These are phyloP conservation scores for Cystobasidiaceae sp. DNA, from an alignment of 1,284 basidiomycete species.

Conservation along the genomic window DNA sequence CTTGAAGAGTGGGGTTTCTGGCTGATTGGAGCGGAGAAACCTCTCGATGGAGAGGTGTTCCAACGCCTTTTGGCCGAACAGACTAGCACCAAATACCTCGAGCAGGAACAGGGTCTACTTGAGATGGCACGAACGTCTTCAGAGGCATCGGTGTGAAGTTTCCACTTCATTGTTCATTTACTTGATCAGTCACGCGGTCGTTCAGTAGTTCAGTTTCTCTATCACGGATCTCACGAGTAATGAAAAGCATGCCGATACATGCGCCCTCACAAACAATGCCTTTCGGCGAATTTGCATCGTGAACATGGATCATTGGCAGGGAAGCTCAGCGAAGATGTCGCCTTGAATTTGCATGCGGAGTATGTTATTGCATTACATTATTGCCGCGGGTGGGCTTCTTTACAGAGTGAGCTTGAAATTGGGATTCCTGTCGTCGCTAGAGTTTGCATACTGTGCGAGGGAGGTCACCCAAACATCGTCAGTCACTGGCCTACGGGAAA, in stretches of 20 bases:
- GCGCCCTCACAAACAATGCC: too few relatives aligned
- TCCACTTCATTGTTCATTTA: not conserved
- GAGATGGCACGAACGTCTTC: not conserved
- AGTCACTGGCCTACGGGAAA: not conserved
- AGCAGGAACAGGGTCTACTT: constrained; percentile 14
- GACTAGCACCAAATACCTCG: not conserved
- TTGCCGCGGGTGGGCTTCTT: not conserved
- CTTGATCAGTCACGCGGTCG: too few relatives aligned
- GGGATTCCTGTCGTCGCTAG: constrained; percentile 41
- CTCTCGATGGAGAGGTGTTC: constrained; percentile 10
- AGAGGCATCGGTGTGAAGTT: too few relatives aligned
- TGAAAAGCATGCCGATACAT: too few relatives aligned
- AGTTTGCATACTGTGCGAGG: constrained; percentile 33
- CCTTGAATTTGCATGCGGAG: not conserved
- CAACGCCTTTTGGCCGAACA: not conserved
- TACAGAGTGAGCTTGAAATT: constrained; percentile 42
- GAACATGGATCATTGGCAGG: too few relatives aligned
- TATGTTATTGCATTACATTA: not conserved
- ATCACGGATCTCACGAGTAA: too few relatives aligned
- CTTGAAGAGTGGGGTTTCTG: constrained; percentile 47
- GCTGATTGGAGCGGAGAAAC: constrained; percentile 29
- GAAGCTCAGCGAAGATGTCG: too few relatives aligned
- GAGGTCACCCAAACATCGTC: not conserved
- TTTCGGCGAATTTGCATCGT: too few relatives aligned
- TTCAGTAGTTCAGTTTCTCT: too few relatives aligned